Percentiles rank a stretch among this genome's conserved stretches.
phyloP scores from a whole-genome alignment of 2,329 filamentous ascomycete species.

The Hypomyces perniciosus region DNA sequence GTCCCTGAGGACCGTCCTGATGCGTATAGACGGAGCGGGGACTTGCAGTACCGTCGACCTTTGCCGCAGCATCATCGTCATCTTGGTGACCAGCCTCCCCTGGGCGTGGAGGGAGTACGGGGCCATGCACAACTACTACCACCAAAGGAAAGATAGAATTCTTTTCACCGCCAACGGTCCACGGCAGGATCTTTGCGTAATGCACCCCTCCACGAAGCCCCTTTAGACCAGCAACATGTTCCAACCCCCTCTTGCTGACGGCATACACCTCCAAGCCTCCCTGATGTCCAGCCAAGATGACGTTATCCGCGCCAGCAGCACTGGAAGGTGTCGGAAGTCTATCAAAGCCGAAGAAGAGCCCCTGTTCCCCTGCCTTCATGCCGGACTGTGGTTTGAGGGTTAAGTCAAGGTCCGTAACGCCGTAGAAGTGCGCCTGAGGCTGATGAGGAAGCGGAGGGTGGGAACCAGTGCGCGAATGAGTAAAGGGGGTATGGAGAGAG shows the following conservation, averaged over 20 bases:
- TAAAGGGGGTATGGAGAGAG: conserved; percentile 47
- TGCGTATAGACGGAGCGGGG: conserved; percentile 35
- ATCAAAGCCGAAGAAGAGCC: conserved; percentile 79
- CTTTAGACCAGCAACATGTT: conserved; percentile 63
- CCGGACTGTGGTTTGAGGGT: conserved; percentile 52
- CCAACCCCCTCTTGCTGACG: conserved; percentile 65
- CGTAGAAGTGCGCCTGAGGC: conserved; percentile 71
- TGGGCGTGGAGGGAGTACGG: conserved; percentile 45
- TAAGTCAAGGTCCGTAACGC: conserved; percentile 67
- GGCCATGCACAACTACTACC: conserved; percentile 74
- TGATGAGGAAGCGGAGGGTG: conserved; percentile 65
- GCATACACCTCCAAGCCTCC: conserved; percentile 71
- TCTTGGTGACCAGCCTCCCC: conserved; percentile 30
- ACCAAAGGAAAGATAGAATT: conserved; percentile 63
- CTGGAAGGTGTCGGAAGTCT: conserved; percentile 47
- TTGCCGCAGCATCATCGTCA: conserved; percentile 34
- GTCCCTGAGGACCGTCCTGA: conserved; percentile 31
- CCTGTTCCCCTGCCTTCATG: conserved; percentile 59
- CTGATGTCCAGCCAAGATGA: conserved; percentile 72
- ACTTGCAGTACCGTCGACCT: conserved; percentile 37
- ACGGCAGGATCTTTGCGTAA: conserved; percentile 76
- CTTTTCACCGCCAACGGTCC: conserved; percentile 50
- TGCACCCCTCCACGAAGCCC: conserved; percentile 75
- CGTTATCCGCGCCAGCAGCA: conserved; percentile 48
- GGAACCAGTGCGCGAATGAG: conserved; percentile 38